phyloP scores from a whole-genome alignment of 371 early-diverging fungal genomes.

The Mortierella sp. region DNA sequence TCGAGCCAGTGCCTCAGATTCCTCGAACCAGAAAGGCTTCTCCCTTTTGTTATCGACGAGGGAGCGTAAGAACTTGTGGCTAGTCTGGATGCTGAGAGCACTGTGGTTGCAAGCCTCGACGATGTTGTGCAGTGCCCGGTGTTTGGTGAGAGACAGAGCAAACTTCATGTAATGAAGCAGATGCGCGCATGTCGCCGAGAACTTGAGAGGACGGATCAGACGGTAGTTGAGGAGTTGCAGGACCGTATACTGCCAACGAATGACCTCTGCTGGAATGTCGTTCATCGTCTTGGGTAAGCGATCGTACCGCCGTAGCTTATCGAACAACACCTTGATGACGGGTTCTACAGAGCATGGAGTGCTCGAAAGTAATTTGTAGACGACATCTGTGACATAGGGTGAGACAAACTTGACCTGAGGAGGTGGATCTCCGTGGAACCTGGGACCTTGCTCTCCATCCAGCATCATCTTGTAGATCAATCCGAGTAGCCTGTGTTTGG shows the following conservation, averaged over 20 bases:
- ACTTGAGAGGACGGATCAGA: constrained; percentile 64
- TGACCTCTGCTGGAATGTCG: constrained; percentile 22
- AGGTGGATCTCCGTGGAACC: constrained; percentile 66
- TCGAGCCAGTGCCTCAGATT: constrained; percentile 74
- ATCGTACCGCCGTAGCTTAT: constrained; percentile 79
- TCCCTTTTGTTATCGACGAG: constrained; percentile 71
- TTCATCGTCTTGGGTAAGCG: constrained; percentile 60
- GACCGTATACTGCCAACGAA: constrained; percentile 81
- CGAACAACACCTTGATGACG: constrained; percentile 81
- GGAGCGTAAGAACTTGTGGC: constrained; percentile 68
- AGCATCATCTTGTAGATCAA: constrained; percentile 87
- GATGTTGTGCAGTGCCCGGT: constrained; percentile 42
- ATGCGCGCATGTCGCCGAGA: constrained; percentile 42
- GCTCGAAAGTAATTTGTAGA: constrained; percentile 80
- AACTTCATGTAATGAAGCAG: constrained; percentile 69
- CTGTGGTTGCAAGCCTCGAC: constrained; percentile 50
- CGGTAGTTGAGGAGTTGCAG: constrained; percentile 83
- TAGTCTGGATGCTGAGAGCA: constrained; percentile 64
- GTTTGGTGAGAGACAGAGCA: constrained; percentile 42
- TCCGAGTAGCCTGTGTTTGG: constrained; percentile 77
- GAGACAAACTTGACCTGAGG: constrained; percentile 74
- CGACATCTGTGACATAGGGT: constrained; percentile 81
- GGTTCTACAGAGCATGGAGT: constrained; percentile 83
- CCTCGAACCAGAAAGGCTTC: constrained; percentile 73
- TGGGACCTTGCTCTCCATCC: constrained; percentile 73